Percentiles rank a stretch among this genome's conserved stretches.
These are phyloP conservation scores for Bruguiera gymnorhiza DNA, from an alignment of 345 rosid species.

Conservation along the genomic window DNA sequence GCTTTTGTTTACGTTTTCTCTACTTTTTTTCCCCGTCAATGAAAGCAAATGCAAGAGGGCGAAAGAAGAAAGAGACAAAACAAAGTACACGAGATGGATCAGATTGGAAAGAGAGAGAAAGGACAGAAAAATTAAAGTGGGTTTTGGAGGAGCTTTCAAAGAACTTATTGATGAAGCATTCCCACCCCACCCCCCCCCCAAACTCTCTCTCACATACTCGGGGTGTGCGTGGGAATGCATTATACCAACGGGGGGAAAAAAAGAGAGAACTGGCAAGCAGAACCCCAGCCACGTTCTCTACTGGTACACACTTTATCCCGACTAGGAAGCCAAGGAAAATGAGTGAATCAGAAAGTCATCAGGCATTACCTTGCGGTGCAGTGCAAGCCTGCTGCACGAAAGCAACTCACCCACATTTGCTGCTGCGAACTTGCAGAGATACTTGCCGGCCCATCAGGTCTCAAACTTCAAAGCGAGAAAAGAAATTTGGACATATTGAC, in stretches of 20 bases:
- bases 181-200: not conserved
- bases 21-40: not conserved
- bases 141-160: conserved; percentile 8
- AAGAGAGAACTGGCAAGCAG: conserved; percentile 26
- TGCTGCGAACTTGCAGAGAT: not conserved
- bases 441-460: not conserved
- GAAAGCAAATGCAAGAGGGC: not conserved
- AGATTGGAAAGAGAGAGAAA: not conserved
- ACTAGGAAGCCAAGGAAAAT: conserved; percentile 6
- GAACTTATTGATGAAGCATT: conserved; percentile 13
- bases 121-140: conserved; percentile 1
- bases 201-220: not conserved
- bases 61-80: conserved; percentile 21
- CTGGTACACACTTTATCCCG: conserved; percentile 32
- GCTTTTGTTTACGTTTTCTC: not conserved
- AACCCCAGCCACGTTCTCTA: conserved; percentile 38
- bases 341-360: conserved; percentile 1
- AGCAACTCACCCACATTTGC: not conserved
- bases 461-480: conserved; percentile 20
- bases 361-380: conserved; percentile 14
- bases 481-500: not conserved
- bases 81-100: conserved; percentile 28
- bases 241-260: not conserved
- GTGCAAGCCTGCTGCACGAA: conserved; percentile 1
- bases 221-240: not conserved